These are phyloP conservation scores for Chamaenerion angustifolium DNA, from an alignment of 345 rosid genomes.

Conservation along the genomic window DNA sequence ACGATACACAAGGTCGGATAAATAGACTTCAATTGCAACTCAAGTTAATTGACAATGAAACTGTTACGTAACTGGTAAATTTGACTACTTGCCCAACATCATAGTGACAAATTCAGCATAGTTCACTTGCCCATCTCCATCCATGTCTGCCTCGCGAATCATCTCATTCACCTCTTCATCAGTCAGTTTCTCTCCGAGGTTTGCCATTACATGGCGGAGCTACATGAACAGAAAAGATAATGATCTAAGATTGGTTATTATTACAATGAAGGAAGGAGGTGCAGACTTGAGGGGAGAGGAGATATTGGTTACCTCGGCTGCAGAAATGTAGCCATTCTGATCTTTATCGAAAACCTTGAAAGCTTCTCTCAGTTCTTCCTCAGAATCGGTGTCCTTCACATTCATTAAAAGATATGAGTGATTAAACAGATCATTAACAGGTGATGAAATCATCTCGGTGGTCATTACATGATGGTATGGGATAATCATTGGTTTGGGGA, in stretches of 20 bases:
- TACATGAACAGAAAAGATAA: slow-evolving; percentile 9
- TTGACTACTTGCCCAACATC: slow-evolving; percentile 23
- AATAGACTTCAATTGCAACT: no score
- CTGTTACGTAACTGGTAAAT: no score
- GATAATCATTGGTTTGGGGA: no score
- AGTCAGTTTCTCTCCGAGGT: slow-evolving; percentile 32
- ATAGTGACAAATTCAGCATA: slow-evolving; percentile 58
- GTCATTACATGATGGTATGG: no score
- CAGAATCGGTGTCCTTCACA: slow-evolving; percentile 33
- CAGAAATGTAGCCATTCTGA: slow-evolving; percentile 50
- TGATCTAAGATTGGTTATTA: background rate
- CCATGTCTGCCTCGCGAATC: slow-evolving; percentile 48
- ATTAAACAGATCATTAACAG: no score
- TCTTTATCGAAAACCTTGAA: slow-evolving; percentile 57
- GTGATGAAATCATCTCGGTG: no score
- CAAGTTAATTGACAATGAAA: no score
- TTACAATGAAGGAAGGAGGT: background rate
- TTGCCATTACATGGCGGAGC: slow-evolving; percentile 41
- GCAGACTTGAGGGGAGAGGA: background rate
- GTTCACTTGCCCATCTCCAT: slow-evolving; percentile 47
- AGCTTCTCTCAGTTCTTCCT: slow-evolving; percentile 42
- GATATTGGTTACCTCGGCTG: slow-evolving; percentile 29
- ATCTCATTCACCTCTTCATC: slow-evolving; percentile 45
- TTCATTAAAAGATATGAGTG: background rate
- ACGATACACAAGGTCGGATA: no score